Evolutionary conservation across 1,284 basidiomycete genomes (phyloP), one percentile per base, ranked within the genome.

Genomic region (Puccinia triticina): DNA sequence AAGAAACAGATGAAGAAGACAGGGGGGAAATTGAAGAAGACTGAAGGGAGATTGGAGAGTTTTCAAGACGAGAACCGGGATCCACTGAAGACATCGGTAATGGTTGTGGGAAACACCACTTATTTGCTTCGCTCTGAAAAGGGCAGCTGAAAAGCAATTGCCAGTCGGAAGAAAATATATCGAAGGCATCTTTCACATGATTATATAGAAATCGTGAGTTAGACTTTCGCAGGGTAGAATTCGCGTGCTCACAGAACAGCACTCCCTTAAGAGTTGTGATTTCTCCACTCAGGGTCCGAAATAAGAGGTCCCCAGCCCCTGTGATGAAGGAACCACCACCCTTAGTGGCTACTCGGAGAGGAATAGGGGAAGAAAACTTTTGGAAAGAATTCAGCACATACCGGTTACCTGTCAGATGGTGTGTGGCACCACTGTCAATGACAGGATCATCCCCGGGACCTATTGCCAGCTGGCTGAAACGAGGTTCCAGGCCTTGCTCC

Each of bases 331-430:
- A 29, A 18, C 26, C 26, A n/a, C 16, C 16, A 10, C 59, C 59
- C 12, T 71, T 71, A 71, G 67, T 71, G n/a, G 67, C 67, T 26
- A 71, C 67, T 43, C 37, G 26, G 26, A 71, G 67, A 10, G 67
- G 67, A 12, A 71, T 71, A 26, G 67, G 67, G 10, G 7, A 10
- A 26, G 12, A 12, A 71, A 71, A 23, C 2, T 7, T 4, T 5
- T 14, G 4, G 29, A 71, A 71, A n/a, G 12, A 26, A 43, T 10
- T 26, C 7, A 71, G 43, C 2, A 16, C 23, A 26, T 32, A 40
- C n/a, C 34, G 5, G 4, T 71, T 43, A n/a, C 16, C 34, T n/a
- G 67, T 71, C 26, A 71, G 34, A 40, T 71, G 67, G 43, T 71
- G 67, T 2, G 67, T 34, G n/a, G 67, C 67, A 12, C 67, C 67